Conservation (phyloP, 179 eudicot species). For the Pouteria campechiana region DNA sequence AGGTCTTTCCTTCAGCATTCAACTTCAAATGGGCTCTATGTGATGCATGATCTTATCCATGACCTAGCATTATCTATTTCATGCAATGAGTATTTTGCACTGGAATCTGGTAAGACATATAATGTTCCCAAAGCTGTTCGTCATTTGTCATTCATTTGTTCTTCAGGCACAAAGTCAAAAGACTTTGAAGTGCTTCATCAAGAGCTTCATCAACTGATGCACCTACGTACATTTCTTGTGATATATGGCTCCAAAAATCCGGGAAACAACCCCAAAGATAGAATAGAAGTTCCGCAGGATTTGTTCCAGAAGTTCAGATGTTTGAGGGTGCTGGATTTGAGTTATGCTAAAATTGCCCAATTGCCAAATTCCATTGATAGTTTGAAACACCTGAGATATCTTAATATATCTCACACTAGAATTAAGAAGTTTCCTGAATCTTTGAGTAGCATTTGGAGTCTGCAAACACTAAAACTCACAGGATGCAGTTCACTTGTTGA, state of each 20-base stretch:
- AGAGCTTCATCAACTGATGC: no score
- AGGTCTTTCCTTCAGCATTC: conserved; percentile 11
- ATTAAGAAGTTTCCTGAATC: conserved; percentile 15
- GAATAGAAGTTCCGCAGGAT: conserved; percentile 3
- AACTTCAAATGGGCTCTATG: conserved; percentile 1
- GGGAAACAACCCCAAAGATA: no score
- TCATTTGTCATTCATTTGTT: conserved; percentile 10
- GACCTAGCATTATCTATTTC: conserved; percentile 16
- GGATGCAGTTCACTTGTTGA: conserved; percentile 10
- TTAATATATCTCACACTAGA: conserved; percentile 10
- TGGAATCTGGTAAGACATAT: conserved; percentile 1
- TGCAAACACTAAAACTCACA: conserved; percentile 13
- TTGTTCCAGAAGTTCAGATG: conserved; percentile 10
- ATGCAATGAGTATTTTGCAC: conserved; percentile 1
- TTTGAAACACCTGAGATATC: conserved; percentile 17
- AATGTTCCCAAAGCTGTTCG: neutral
- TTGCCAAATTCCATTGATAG: conserved; percentile 12
- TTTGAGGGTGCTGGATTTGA: conserved; percentile 10
- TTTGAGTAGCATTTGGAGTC: neutral
- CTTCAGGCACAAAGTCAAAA: no score
- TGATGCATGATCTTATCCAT: conserved; percentile 20
- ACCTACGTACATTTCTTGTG: conserved; percentile 17
- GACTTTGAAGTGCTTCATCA: no score
- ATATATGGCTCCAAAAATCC: no score
- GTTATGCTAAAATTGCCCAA: conserved; percentile 5